Evolutionary conservation across 1,284 basidiomycete species (phyloP).

Genomic region (Waitea zeae): DNA sequence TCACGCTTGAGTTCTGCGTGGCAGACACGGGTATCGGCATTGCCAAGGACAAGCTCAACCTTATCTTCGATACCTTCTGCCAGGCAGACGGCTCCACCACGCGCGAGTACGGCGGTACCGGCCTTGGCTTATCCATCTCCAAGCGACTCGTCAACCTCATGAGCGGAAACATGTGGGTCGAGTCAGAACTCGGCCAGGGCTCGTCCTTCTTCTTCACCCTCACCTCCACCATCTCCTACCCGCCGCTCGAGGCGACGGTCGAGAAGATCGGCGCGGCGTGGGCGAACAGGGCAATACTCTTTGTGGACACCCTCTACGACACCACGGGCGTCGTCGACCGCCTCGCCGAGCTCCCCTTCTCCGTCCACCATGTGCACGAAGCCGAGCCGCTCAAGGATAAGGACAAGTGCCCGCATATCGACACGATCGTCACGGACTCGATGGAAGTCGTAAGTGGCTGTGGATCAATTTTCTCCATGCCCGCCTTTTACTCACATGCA

Average conservation of each 20-base stretch:
- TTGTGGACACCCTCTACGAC: slow-evolving; percentile 78
- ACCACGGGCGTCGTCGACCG: slow-evolving; percentile 62
- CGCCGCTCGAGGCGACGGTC: slow-evolving; percentile 60
- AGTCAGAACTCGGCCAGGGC: slow-evolving; percentile 82
- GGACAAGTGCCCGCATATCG: slow-evolving; percentile 76
- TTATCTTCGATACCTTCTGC: slow-evolving; percentile 99
- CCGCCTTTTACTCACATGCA: slow-evolving; percentile 5
- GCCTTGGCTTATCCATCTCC: slow-evolving; percentile 89
- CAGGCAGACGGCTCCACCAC: slow-evolving; percentile 95
- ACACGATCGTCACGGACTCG: slow-evolving; percentile 92
- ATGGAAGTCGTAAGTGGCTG: slow-evolving; percentile 54
- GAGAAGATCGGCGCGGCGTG: slow-evolving; percentile 63
- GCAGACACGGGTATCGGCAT: slow-evolving; percentile 98
- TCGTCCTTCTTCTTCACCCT: slow-evolving; percentile 98
- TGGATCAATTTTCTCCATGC: slow-evolving; percentile 4
- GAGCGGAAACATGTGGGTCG: slow-evolving; percentile 98
- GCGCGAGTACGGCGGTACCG: slow-evolving; percentile 94
- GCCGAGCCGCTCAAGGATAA: slow-evolving; percentile 65
- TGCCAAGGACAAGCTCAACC: slow-evolving; percentile 94
- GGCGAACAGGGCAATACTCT: slow-evolving; percentile 69
- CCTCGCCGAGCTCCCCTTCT: slow-evolving; percentile 72
- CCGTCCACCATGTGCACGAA: slow-evolving; percentile 67
- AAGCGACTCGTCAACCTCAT: slow-evolving; percentile 94
- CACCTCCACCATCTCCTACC: slow-evolving; percentile 75
- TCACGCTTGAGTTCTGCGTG: slow-evolving; percentile 94